A percentile compares a stretch with the other conserved stretches of the same genome.
phyloP scores from a whole-genome alignment of 352 stramenopile genomes.

The Poterioochromonas sp. region DNA sequence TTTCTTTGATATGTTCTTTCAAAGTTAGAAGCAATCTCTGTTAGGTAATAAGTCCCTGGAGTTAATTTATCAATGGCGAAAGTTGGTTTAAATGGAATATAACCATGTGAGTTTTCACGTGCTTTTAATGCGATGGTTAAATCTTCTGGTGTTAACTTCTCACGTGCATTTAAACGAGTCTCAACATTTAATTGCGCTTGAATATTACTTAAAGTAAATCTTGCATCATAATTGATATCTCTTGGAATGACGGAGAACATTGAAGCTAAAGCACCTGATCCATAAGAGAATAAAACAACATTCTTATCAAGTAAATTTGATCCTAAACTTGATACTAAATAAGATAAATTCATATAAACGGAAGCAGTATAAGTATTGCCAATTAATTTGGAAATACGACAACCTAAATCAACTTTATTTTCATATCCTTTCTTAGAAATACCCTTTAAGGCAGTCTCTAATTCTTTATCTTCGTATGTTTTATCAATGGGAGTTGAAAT shows the following conservation, averaged over 20 bases:
- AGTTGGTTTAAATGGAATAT: slow-evolving; percentile 43
- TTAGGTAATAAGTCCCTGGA: slow-evolving; percentile 65
- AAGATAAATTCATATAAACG: slow-evolving; percentile 89
- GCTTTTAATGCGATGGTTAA: slow-evolving; percentile 79
- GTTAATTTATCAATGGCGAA: slow-evolving; percentile 59
- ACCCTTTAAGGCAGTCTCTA: slow-evolving; percentile 74
- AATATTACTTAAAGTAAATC: slow-evolving; percentile 79
- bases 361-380: slow-evolving; percentile 95
- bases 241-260: slow-evolving; percentile 78
- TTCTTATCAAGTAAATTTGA: slow-evolving; percentile 58
- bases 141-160: slow-evolving; percentile 70
- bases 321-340: slow-evolving; percentile 61
- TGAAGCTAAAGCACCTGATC: slow-evolving; percentile 83
- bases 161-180: slow-evolving; percentile 63
- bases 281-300: slow-evolving; percentile 90
- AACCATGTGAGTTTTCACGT: slow-evolving; percentile 50
- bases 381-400: slow-evolving; percentile 62
- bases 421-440: slow-evolving; percentile 63
- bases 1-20: slow-evolving; percentile 60
- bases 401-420: slow-evolving; percentile 65
- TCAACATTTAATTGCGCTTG: slow-evolving; percentile 64
- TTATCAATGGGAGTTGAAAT: slow-evolving; percentile 64
- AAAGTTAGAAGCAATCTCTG: slow-evolving; percentile 55
- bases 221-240: slow-evolving; percentile 33
- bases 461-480: slow-evolving; percentile 74